phyloP scores from a whole-genome alignment of 176 grass and related monocot genomes.

The Oryza meyeriana region DNA sequence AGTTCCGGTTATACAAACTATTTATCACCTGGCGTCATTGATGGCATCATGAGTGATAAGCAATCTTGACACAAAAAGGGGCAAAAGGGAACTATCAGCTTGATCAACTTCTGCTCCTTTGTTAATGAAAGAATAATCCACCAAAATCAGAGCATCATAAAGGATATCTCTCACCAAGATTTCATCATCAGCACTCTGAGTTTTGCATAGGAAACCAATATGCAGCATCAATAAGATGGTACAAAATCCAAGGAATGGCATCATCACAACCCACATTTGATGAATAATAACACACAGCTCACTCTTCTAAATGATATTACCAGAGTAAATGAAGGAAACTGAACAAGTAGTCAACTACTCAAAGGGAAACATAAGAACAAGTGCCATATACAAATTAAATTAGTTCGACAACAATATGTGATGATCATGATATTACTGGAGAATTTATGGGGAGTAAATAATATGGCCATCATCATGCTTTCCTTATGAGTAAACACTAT shows the following conservation, averaged over 20 bases:
- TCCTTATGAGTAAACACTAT: neutral
- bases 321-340: conserved; percentile 3
- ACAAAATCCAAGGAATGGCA: conserved; percentile 3
- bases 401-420: neutral
- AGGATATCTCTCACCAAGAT: conserved; percentile 73
- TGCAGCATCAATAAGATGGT: conserved; percentile 19
- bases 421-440: neutral
- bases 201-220: conserved; percentile 30
- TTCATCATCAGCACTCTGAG: conserved; percentile 74
- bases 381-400: neutral
- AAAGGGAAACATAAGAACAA: neutral
- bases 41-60: conserved; percentile 80
- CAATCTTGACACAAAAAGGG: conserved; percentile 66
- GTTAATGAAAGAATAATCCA: conserved; percentile 95
- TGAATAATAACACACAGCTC: neutral
- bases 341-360: neutral
- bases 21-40: conserved; percentile 72
- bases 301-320: conserved; percentile 2
- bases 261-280: neutral
- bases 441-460: neutral
- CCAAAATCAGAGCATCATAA: conserved; percentile 88
- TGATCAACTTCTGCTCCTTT: conserved; percentile 54
- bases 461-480: neutral
- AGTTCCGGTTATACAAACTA: conserved; percentile 8
- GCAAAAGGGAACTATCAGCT: conserved; percentile 60